Base-by-base conservation (phyloP, 192 early-diverging fungal species). In the Cladochytrium replicatum region DNA sequence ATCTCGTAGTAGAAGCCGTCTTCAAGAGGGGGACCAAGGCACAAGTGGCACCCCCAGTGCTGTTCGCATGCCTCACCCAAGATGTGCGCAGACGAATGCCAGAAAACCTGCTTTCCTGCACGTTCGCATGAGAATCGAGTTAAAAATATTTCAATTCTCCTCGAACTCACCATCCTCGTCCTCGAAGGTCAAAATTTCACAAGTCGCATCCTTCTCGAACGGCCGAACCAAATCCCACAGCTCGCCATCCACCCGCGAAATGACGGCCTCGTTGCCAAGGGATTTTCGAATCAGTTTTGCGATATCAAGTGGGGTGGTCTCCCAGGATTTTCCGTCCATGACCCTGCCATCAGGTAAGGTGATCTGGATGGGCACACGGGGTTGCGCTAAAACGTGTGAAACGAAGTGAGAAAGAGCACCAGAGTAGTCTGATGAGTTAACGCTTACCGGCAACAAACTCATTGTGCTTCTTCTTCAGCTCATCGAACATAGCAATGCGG, bases 1-100 rank as follows among this genome's bases (percentile, higher is more conserved):
- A 99, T 94, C 53, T 99, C 91, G 70, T 99, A 99, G 74, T 88
- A 99, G 72, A 95, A 94, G 13, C 87, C 88, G 50, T 87, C 82
- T 52, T 99, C 89, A 50, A 90, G 71, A 46, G 95, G 93, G 39
- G 91, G 93, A 46, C 92, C 93, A 55, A 95, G 82, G 70, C 95
- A 99, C 50, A 99, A 76, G 53, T 97, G 86, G 73, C 93, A 91
- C 43, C 92, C 92, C 64, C 92, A 99, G 73, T 97, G 89, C 63
- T 82, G 78, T 73, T 99, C 95, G 58, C 91, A 90, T 29, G 92
- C 89, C 69, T 97, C 92, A 45, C 95, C 95, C 48, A 99, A 64
- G 60, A 97, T 83, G 68, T 97, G 93, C 6, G 95, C 95, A 51
- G 85, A 87, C 22, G 93, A 97, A 71, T 97, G 95, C 95, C 95